phyloP scores from a whole-genome alignment of 2,329 filamentous ascomycete genomes.

The Elsinoe arachidis region DNA sequence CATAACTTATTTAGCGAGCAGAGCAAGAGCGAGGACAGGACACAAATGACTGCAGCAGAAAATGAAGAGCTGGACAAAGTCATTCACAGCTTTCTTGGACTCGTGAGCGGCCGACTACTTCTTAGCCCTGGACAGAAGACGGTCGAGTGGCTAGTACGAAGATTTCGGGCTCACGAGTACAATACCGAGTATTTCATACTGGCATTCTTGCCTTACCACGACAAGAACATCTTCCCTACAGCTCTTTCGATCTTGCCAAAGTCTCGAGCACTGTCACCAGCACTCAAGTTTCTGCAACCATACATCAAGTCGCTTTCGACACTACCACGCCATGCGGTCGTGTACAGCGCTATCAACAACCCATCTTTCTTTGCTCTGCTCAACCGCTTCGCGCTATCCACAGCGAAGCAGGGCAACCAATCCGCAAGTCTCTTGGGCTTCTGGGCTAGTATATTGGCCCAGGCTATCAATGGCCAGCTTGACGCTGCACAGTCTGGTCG shows the following conservation, averaged over 20 bases:
- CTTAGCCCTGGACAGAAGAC: constrained; percentile 84
- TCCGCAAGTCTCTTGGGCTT: constrained; percentile 75
- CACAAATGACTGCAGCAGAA: constrained; percentile 70
- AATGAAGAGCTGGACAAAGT: constrained; percentile 73
- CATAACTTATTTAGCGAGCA: constrained; percentile 84
- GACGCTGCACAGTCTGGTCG: constrained; percentile 70
- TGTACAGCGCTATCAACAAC: constrained; percentile 75
- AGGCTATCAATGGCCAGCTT: constrained; percentile 74
- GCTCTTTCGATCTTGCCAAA: constrained; percentile 77
- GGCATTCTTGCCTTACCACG: constrained; percentile 88
- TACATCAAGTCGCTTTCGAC: constrained; percentile 71
- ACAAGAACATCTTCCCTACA: constrained; percentile 73
- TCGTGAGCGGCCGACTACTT: constrained; percentile 67
- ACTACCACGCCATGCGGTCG: constrained; percentile 71
- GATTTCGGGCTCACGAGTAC: constrained; percentile 89
- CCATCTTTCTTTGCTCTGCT: constrained; percentile 65
- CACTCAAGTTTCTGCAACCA: constrained; percentile 76
- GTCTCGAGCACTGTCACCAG: constrained; percentile 51
- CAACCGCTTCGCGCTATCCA: constrained; percentile 69
- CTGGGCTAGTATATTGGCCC: constrained; percentile 81
- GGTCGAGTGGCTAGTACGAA: constrained; percentile 86
- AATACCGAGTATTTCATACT: constrained; percentile 71
- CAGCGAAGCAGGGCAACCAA: constrained; percentile 62
- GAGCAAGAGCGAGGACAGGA: constrained; percentile 80
- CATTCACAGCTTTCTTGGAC: constrained; percentile 72